phyloP scores from a whole-genome alignment of 1,139 yeast genomes.

The Scheffersomyces segobiensis region DNA sequence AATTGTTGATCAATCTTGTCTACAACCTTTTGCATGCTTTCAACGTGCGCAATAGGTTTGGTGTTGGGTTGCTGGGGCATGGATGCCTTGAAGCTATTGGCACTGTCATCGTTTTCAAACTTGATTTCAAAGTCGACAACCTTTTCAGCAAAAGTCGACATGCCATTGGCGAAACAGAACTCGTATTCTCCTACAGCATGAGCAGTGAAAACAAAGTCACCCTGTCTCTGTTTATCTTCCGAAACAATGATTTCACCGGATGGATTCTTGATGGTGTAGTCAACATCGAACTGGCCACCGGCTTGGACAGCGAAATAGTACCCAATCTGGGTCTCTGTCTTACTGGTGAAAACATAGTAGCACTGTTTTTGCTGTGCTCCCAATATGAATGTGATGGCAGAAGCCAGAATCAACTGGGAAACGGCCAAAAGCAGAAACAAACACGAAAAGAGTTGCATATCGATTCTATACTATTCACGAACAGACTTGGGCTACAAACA shows the following conservation, averaged over 20 bases:
- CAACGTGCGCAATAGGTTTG: slow-evolving; percentile 58
- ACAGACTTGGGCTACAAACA: background rate
- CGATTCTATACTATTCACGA: background rate
- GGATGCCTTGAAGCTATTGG: slow-evolving; percentile 52
- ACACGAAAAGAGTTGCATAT: slow-evolving; percentile 10
- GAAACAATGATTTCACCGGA: slow-evolving; percentile 55
- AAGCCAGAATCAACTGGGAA: slow-evolving; percentile 38
- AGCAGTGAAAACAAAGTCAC: slow-evolving; percentile 78
- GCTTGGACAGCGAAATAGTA: slow-evolving; percentile 91
- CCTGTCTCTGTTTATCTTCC: slow-evolving; percentile 75
- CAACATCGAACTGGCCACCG: slow-evolving; percentile 86
- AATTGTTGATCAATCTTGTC: slow-evolving; percentile 68
- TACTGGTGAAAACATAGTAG: slow-evolving; percentile 71
- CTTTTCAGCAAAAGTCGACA: slow-evolving; percentile 86
- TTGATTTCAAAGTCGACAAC: slow-evolving; percentile 85
- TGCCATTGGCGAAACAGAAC: slow-evolving; percentile 85
- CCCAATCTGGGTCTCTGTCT: slow-evolving; percentile 63
- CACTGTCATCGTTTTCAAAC: slow-evolving; percentile 48
- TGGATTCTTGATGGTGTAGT: slow-evolving; percentile 74
- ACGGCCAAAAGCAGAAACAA: slow-evolving; percentile 23
- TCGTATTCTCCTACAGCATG: slow-evolving; percentile 80
- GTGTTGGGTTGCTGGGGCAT: slow-evolving; percentile 65
- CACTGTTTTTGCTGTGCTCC: slow-evolving; percentile 81
- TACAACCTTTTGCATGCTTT: slow-evolving; percentile 60
- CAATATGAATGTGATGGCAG: slow-evolving; percentile 74